These are phyloP conservation scores for Neovahlkampfia damariscottae DNA, from an alignment of 78 protist genomes.

Conservation along the genomic window DNA sequence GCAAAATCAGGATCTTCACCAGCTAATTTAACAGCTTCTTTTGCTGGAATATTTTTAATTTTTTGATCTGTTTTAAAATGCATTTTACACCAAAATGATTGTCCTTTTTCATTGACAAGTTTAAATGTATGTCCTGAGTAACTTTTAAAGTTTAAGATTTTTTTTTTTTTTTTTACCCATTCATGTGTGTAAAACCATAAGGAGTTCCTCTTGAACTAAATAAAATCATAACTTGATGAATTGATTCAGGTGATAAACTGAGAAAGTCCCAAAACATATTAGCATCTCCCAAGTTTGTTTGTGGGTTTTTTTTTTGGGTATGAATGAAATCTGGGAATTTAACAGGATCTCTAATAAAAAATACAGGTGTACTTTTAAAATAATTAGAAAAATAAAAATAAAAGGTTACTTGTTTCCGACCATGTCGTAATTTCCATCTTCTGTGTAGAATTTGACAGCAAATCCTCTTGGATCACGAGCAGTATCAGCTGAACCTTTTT, in stretches of 20 bases:
- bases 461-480: slow-evolving; percentile 74
- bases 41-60: slow-evolving; percentile 28
- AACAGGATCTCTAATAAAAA: slow-evolving; percentile 53
- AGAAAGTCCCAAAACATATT: slow-evolving; percentile 59
- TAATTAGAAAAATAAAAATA: background rate
- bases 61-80: slow-evolving; percentile 55
- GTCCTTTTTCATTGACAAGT: slow-evolving; percentile 41
- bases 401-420: slow-evolving; percentile 43
- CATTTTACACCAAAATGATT: slow-evolving; percentile 38
- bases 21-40: slow-evolving; percentile 48
- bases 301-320: slow-evolving; percentile 66
- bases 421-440: slow-evolving; percentile 69
- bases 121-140: slow-evolving; percentile 52
- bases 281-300: slow-evolving; percentile 39
- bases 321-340: slow-evolving; percentile 64
- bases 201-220: slow-evolving; percentile 64
- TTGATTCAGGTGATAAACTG: slow-evolving; percentile 57
- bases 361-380: slow-evolving; percentile 51
- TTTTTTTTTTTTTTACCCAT: slow-evolving; percentile 56
- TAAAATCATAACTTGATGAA: slow-evolving; percentile 52
- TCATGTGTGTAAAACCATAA: slow-evolving; percentile 46
- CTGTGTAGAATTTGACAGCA: slow-evolving; percentile 73
- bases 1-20: slow-evolving; percentile 49
- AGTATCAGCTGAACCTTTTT: slow-evolving; percentile 62
- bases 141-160: background rate